A percentile compares a stretch with the other conserved stretches of the same genome.
Evolutionary conservation across 2,329 filamentous ascomycete genomes (phyloP).

Genomic region (Dryadomyces quercus-mongolicae): DNA sequence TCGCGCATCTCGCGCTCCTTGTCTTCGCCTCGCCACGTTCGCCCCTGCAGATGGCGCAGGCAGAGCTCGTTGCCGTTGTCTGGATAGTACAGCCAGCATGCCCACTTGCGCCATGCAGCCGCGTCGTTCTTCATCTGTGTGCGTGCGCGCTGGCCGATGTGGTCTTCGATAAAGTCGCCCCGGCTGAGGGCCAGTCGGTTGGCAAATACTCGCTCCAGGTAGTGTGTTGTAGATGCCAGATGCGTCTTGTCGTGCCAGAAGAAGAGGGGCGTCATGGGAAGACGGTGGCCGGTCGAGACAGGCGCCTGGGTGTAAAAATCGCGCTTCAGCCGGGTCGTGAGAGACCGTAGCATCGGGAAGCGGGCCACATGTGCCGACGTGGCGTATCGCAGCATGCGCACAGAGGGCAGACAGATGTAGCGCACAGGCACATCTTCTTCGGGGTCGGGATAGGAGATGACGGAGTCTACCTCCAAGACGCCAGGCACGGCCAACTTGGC

Average conservation of each 20-base stretch:
- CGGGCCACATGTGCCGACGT: constrained; percentile 30
- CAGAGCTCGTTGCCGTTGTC: constrained; percentile 30
- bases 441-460: background rate
- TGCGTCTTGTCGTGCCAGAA: constrained; percentile 50
- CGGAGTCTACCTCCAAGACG: background rate
- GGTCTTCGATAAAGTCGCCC: constrained; percentile 45
- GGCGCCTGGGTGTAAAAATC: constrained; percentile 20
- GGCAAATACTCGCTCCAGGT: constrained; percentile 36
- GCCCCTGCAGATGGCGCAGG: constrained; percentile 36
- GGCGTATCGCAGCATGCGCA: constrained; percentile 39
- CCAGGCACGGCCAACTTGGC: background rate
- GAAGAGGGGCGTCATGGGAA: constrained; percentile 42
- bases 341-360: constrained; percentile 26
- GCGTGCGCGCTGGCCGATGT: constrained; percentile 40
- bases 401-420: constrained; percentile 40
- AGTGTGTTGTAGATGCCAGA: constrained; percentile 34
- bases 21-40: constrained; percentile 34
- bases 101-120: constrained; percentile 38
- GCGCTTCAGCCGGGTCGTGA: constrained; percentile 29
- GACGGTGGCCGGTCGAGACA: background rate
- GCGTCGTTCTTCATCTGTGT: constrained; percentile 41
- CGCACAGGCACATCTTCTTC: constrained; percentile 20
- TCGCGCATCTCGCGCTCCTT: constrained; percentile 12
- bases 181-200: constrained; percentile 34
- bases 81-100: constrained; percentile 43